Conservation (phyloP, 352 stramenopile species). For the Hyaloperonospora brassicae region DNA sequence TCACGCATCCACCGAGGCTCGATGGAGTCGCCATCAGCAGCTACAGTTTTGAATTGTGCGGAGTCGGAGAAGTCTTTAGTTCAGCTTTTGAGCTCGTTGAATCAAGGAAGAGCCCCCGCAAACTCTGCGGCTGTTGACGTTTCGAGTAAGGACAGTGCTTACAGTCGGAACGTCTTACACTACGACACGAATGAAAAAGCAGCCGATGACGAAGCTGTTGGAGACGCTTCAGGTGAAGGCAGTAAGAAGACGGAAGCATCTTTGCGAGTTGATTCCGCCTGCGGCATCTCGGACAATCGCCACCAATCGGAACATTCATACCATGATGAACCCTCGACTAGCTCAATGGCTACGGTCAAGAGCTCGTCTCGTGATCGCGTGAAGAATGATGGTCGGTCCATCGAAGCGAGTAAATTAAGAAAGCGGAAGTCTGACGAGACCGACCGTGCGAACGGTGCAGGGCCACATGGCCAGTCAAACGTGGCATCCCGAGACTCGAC, state of each 20-base stretch:
- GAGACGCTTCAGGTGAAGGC: conserved; percentile 5
- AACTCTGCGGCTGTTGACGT: conserved; percentile 16
- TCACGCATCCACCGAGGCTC: conserved; percentile 12
- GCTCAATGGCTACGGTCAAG: conserved; percentile 12
- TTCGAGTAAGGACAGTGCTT: conserved; percentile 9
- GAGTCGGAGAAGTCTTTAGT: conserved; percentile 70
- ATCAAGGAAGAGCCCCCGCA: conserved; percentile 29
- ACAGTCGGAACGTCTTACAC: conserved; percentile 2
- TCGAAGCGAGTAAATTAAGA: conserved; percentile 1
- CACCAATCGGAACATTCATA: conserved; percentile 11
- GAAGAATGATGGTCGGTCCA: conserved; percentile 2
- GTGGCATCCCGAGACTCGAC: conserved; percentile 6
- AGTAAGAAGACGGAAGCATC: conserved; percentile 9
- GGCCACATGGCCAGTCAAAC: conserved; percentile 4
- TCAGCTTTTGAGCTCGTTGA: conserved; percentile 47
- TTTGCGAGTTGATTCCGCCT: conserved; percentile 1
- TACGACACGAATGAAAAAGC: conserved; percentile 14
- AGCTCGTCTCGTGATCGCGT: conserved; percentile 7
- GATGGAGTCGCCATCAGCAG: conserved; percentile 41
- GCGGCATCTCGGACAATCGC: conserved; percentile 6
- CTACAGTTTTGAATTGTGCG: conserved; percentile 51
- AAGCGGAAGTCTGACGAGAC: conserved; percentile 18
- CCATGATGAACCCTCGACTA: conserved; percentile 15
- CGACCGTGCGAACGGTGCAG: conserved; percentile 5
- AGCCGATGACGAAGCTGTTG: conserved; percentile 3